These are phyloP conservation scores for Elongisporangium anandrum DNA, from an alignment of 352 stramenopile species.

Conservation along the genomic window DNA sequence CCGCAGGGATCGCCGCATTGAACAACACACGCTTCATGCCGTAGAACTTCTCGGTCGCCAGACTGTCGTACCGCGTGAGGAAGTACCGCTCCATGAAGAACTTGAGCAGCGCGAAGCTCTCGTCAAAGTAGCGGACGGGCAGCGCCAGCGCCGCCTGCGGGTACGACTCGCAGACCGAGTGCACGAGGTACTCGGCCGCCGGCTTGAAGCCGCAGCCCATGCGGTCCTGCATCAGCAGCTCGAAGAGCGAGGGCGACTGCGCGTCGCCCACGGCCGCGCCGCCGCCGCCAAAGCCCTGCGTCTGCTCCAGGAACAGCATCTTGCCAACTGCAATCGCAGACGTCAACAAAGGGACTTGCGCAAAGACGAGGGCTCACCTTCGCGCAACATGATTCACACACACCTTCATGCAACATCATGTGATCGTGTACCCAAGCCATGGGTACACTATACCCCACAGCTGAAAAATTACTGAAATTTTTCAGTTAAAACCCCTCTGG, in stretches of 20 bases:
- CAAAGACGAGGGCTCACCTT: neutral
- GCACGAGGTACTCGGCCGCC: conserved; percentile 69
- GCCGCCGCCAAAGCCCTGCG: conserved; percentile 49
- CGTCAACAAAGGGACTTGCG: conserved; percentile 1
- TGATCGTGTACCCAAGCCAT: no score
- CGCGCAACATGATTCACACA: neutral
- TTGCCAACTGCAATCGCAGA: conserved; percentile 4
- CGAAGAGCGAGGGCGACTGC: conserved; percentile 66
- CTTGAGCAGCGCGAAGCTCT: conserved; percentile 71
- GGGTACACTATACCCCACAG: neutral
- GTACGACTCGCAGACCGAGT: conserved; percentile 70
- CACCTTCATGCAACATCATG: conserved; percentile 5
- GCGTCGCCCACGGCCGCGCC: conserved; percentile 4
- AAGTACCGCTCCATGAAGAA: conserved; percentile 69
- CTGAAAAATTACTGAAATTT: neutral
- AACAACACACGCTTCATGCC: conserved; percentile 80
- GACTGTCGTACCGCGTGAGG: conserved; percentile 63
- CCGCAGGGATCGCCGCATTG: conserved; percentile 2
- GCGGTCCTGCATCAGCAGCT: conserved; percentile 85
- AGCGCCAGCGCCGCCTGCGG: conserved; percentile 47
- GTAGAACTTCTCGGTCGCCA: conserved; percentile 83
- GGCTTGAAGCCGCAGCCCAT: conserved; percentile 76
- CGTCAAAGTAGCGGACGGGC: conserved; percentile 67
- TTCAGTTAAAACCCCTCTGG: no score
- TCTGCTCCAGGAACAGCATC: conserved; percentile 83